phyloP scores from a whole-genome alignment of 495 filamentous ascomycete species.

The Chaetomium tenue region DNA sequence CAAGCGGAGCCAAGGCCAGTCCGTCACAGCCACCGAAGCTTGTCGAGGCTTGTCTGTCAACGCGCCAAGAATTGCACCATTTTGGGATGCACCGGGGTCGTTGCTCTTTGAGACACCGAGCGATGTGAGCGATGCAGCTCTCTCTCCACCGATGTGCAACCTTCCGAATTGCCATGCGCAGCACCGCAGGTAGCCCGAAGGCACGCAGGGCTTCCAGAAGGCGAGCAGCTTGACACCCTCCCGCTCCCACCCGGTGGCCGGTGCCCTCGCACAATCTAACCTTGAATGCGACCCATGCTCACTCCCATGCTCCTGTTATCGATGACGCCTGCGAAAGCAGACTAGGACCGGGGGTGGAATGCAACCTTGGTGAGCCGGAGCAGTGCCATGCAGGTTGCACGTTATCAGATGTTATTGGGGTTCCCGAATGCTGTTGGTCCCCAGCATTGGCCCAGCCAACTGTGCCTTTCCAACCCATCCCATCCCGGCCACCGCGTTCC shows the following conservation, averaged over 20 bases:
- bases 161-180: background rate
- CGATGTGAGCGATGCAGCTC: background rate
- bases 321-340: background rate
- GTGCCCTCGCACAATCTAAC: background rate
- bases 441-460: background rate
- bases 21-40: constrained; percentile 4
- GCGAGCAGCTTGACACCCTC: background rate
- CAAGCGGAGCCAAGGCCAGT: constrained; percentile 4
- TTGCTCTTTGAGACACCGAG: constrained; percentile 20
- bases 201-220: background rate
- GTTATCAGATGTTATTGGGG: constrained; percentile 2
- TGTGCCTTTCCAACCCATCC: background rate
- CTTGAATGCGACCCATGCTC: background rate
- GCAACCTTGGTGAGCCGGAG: background rate
- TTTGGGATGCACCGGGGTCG: background rate
- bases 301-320: background rate
- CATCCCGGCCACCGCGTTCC: background rate
- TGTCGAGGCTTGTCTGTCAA: background rate
- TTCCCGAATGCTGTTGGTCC: background rate
- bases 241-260: background rate
- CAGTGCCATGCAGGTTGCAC: background rate
- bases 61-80: background rate
- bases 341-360: background rate
- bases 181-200: no score
- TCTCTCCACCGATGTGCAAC: background rate